phyloP scores from a whole-genome alignment of 345 rosid genomes.

The Rhodomyrtus tomentosa region DNA sequence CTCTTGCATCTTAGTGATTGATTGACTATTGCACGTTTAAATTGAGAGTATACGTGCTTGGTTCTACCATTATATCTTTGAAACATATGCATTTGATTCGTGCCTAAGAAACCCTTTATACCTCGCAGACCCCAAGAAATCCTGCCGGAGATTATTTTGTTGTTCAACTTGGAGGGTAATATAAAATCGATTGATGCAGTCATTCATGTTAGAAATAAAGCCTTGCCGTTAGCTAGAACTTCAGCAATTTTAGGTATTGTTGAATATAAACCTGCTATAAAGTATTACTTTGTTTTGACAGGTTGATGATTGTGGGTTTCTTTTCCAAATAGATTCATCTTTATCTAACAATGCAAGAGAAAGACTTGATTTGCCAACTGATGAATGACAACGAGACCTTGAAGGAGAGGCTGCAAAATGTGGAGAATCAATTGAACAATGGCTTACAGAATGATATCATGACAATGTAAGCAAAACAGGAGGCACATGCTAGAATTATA shows the following conservation, averaged over 20 bases:
- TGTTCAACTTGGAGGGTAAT: not conserved
- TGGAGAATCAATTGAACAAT: too few species aligned
- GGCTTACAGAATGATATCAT: too few species aligned
- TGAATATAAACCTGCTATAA: not conserved
- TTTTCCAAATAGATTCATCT: not conserved
- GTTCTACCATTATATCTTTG: too few species aligned
- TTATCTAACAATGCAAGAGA: too few species aligned
- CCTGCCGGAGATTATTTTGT: not conserved
- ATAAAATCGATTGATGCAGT: not conserved
- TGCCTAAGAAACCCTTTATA: too few species aligned
- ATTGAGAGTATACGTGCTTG: too few species aligned
- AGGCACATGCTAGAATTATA: too few species aligned
- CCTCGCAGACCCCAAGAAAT: not conserved
- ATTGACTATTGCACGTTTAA: not conserved
- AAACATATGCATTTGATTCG: too few species aligned
- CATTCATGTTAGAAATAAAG: not conserved
- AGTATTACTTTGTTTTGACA: not conserved
- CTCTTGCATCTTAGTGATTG: rapidly evolving
- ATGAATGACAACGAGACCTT: too few species aligned
- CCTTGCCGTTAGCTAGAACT: not conserved
- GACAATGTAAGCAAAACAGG: too few species aligned
- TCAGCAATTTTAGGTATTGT: not conserved
- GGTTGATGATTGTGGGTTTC: not conserved
- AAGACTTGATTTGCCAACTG: too few species aligned
- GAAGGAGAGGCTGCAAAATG: too few species aligned